phyloP scores from a whole-genome alignment of 768 basidiomycete genomes.

The Naganishia kalamii region DNA sequence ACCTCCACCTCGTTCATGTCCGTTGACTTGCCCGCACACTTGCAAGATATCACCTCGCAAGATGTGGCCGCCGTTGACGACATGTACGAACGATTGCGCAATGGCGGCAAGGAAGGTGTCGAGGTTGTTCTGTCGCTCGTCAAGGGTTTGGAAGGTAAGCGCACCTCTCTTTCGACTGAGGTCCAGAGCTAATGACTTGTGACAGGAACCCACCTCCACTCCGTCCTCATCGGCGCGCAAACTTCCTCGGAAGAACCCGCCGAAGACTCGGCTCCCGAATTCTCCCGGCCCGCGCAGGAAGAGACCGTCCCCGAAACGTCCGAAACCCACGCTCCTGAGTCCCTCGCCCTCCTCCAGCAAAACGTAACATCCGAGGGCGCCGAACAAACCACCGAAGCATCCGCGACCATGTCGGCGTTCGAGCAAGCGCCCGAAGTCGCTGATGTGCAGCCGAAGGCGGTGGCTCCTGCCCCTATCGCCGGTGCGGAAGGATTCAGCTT shows the following conservation, averaged over 20 bases:
- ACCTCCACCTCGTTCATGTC: constrained; percentile 20
- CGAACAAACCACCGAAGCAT: neutral
- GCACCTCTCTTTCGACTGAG: neutral
- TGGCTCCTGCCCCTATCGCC: neutral
- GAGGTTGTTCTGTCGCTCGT: constrained; percentile 3
- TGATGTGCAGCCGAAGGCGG: constrained; percentile 1
- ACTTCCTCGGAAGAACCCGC: neutral
- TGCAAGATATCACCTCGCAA: constrained; percentile 18
- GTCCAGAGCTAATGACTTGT: neutral
- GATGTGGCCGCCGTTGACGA: constrained; percentile 17
- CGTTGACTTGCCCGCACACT: constrained; percentile 14
- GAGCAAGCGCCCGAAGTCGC: constrained; percentile 1
- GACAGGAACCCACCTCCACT: neutral
- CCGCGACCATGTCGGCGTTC: neutral
- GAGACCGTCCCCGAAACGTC: constrained; percentile 1
- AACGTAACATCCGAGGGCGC: neutral
- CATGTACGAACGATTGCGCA: constrained; percentile 16
- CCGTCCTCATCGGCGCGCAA: neutral
- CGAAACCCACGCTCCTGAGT: constrained; percentile 4
- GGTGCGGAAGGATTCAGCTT: constrained; percentile 20
- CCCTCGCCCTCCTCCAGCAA: constrained; percentile 6
- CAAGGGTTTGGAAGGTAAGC: neutral
- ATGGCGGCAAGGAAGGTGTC: neutral
- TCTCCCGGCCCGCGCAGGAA: constrained; percentile 1
- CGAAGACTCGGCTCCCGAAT: neutral